Base-by-base conservation (phyloP, 305 asterid genomes). In the Fraxinus xanthoxyloides region DNA sequence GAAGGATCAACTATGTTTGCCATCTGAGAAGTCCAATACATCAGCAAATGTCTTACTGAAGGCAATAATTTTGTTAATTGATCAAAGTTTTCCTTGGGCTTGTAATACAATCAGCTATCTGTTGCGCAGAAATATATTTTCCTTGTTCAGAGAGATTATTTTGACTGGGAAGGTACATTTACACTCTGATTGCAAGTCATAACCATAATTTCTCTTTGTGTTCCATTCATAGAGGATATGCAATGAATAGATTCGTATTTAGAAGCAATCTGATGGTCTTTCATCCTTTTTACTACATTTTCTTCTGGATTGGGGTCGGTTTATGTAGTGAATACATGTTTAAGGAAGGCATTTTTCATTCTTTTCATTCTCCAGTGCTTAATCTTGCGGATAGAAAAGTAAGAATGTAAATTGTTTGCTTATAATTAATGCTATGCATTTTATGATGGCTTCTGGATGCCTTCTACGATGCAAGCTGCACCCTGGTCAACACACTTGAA, bases 31-130 rank as follows among this genome's bases (percentile, higher is more conserved):
- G 82, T 85, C 86, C 80, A 86, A 87, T 79, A 85, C 82, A 79
- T 89, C 97, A 65, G 93, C 91, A 82, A 84, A 72, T 19, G 85
- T 92, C 84, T 89, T 94, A 83, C 82, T 96, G 61, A 94, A 93
- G 85, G 87, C 97, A 19, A 87, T 91, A 72, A 81, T 81, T 76
- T 78, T 90, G 79, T 84, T 94, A 87, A 87, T 89, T 81, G 96
- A 94, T 85, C 85, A 51, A 75, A 86, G 86, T 85, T 95, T 93
- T 83, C 98, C 98, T 38, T 96, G 99, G 99, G 91, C 94, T 78
- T 94, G 97, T 89, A 91, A 81, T 81, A 87, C 91, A 84, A 90
- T 91, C 84, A 87, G 91, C 87, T 89, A 88, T 89, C 87, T 96
- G 84, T 83, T 91, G 61, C 89, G 88, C 78, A 91, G 85, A 85